Evolutionary conservation across 139 green algal species (phyloP).

Genomic region (Dunaliella sp.): DNA sequence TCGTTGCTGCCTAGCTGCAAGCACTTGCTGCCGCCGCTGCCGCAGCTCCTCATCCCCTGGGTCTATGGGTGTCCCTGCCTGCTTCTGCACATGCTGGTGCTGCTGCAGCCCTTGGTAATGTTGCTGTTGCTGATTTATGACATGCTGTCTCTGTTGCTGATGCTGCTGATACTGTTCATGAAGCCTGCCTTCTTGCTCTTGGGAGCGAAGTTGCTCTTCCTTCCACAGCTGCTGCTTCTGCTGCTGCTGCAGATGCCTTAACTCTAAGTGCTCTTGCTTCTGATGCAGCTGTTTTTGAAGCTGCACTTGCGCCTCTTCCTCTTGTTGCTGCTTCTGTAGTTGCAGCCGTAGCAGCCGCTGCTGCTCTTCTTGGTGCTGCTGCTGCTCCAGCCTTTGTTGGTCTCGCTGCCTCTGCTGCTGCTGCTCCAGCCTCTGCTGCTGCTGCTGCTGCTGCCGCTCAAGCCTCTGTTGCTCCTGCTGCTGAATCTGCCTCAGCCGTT

Average conservation of each 20-base stretch:
- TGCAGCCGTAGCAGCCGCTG: not conserved
- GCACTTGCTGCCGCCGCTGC: not conserved
- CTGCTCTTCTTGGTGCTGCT: not conserved
- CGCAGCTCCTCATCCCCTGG: not conserved
- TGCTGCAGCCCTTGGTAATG: too few species aligned
- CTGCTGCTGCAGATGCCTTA: not conserved
- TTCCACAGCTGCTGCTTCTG: not conserved
- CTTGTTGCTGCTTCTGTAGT: not conserved
- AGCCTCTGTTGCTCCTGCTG: not conserved
- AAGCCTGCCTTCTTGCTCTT: too few species aligned
- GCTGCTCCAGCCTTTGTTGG: not conserved
- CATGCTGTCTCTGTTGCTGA: too few species aligned
- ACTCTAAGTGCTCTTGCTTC: not conserved
- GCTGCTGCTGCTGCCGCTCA: not conserved
- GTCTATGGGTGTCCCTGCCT: not conserved
- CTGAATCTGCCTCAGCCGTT: not conserved
- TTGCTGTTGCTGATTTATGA: too few species aligned
- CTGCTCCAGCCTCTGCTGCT: not conserved
- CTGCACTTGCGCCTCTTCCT: not conserved
- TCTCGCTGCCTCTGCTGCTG: not conserved
- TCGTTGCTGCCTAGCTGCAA: not conserved
- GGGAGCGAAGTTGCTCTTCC: not conserved
- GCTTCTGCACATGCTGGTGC: not conserved
- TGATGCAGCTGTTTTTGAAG: not conserved
- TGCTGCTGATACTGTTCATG: too few species aligned